phyloP scores from a whole-genome alignment of 225 moss, liverwort and hornwort species.

The Bryoerythrophyllum caledonicum region DNA sequence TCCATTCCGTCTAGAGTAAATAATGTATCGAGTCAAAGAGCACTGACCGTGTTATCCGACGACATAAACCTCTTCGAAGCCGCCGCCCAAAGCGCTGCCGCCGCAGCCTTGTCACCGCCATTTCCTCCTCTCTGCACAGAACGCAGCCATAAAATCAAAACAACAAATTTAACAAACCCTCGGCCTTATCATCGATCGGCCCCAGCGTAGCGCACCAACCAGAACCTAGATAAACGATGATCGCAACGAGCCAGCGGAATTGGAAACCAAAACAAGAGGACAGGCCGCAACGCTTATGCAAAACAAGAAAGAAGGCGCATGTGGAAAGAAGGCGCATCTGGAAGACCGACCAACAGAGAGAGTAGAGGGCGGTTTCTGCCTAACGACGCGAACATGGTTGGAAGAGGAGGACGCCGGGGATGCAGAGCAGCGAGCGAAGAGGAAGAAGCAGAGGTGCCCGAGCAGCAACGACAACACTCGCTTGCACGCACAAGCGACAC shows the following conservation, averaged over 20 bases:
- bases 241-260: too few relatives aligned
- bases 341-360: conserved; percentile 35
- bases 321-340: neutral
- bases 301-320: neutral
- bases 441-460: neutral
- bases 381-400: conserved; percentile 40
- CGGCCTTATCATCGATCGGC: neutral
- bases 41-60: conserved; percentile 43
- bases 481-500: too few relatives aligned
- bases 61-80: conserved; percentile 47
- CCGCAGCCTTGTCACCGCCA: conserved; percentile 29
- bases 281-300: neutral
- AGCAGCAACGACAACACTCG: neutral
- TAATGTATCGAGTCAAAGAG: neutral
- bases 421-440: neutral
- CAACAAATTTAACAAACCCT: conserved; percentile 5
- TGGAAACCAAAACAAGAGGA: neutral
- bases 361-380: conserved; percentile 30
- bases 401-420: neutral
- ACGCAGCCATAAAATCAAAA: neutral
- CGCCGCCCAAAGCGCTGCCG: conserved; percentile 38
- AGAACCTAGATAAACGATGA: neutral
- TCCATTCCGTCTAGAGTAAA: neutral
- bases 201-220: neutral
- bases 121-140: conserved; percentile 34